phyloP scores from a whole-genome alignment of 2,329 filamentous ascomycete genomes.

The Arthrobotrys sinensis region DNA sequence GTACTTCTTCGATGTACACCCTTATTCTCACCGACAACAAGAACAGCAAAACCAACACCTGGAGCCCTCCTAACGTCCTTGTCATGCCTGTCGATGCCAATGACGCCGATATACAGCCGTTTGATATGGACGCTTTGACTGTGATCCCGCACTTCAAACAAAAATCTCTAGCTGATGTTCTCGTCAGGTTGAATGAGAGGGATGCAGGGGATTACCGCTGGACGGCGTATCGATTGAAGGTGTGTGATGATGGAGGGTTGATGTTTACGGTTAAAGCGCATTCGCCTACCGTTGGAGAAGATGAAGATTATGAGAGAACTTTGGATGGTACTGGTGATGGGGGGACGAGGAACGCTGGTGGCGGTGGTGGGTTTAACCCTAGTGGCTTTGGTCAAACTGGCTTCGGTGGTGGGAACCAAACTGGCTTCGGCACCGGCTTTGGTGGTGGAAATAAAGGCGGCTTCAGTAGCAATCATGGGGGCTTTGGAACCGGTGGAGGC shows the following conservation, averaged over 20 bases:
- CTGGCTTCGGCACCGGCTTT: not conserved
- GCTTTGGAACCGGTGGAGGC: not conserved
- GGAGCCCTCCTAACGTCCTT: not conserved
- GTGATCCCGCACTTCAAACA: not conserved
- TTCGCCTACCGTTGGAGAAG: not conserved
- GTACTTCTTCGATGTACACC: not conserved
- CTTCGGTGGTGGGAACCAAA: not conserved
- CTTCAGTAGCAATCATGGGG: not conserved
- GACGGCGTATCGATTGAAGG: not conserved
- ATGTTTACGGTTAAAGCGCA: conserved; percentile 3
- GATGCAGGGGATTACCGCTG: not conserved
- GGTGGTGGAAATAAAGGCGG: not conserved
- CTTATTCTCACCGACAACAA: conserved; percentile 1
- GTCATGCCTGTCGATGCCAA: not conserved
- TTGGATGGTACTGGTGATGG: not conserved
- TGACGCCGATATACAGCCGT: not conserved
- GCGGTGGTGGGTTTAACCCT: not conserved
- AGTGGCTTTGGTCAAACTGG: not conserved
- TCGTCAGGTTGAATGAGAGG: not conserved
- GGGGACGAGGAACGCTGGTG: not conserved
- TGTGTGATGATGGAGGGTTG: conserved; percentile 1
- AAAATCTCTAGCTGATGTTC: not conserved
- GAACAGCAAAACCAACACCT: not conserved
- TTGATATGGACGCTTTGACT: not conserved
- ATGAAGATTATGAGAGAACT: not conserved